These are phyloP conservation scores for Pilasporangium apinafurcum DNA, from an alignment of 352 stramenopile species.

Conservation along the genomic window DNA sequence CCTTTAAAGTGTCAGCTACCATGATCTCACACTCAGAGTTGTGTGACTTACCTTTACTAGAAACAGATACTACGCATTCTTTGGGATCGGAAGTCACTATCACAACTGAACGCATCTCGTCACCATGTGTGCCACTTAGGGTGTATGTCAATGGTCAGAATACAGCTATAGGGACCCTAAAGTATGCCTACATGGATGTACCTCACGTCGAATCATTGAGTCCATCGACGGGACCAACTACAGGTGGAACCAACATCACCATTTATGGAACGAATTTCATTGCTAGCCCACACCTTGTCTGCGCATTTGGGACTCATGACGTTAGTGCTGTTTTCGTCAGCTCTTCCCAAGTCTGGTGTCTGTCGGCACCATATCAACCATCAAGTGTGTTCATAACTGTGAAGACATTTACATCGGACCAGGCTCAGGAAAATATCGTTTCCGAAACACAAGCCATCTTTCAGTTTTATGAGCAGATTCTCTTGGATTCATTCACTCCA, in stretches of 20 bases:
- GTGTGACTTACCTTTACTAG: constrained; percentile 7
- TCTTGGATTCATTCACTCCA: constrained; percentile 19
- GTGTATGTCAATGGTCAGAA: constrained; percentile 22
- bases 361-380: constrained; percentile 14
- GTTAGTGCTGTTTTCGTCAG: constrained; percentile 19
- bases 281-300: constrained; percentile 18
- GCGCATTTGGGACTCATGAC: constrained; percentile 29
- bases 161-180: constrained; percentile 6
- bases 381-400: constrained; percentile 23
- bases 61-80: constrained; percentile 8
- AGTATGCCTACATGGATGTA: constrained; percentile 10
- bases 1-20: constrained; percentile 1
- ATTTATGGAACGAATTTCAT: constrained; percentile 26
- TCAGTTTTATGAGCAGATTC: constrained; percentile 18
- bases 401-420: constrained; percentile 8
- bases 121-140: constrained; percentile 12
- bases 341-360: constrained; percentile 14
- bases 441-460: constrained; percentile 25
- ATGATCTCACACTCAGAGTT: not conserved
- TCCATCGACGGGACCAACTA: constrained; percentile 15
- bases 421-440: constrained; percentile 11
- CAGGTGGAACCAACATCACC: constrained; percentile 29
- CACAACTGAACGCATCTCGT: constrained; percentile 5
- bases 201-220: constrained; percentile 16
- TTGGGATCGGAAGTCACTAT: constrained; percentile 18